phyloP scores from a whole-genome alignment of 768 basidiomycete species.

The Amanita subjunquillea region DNA sequence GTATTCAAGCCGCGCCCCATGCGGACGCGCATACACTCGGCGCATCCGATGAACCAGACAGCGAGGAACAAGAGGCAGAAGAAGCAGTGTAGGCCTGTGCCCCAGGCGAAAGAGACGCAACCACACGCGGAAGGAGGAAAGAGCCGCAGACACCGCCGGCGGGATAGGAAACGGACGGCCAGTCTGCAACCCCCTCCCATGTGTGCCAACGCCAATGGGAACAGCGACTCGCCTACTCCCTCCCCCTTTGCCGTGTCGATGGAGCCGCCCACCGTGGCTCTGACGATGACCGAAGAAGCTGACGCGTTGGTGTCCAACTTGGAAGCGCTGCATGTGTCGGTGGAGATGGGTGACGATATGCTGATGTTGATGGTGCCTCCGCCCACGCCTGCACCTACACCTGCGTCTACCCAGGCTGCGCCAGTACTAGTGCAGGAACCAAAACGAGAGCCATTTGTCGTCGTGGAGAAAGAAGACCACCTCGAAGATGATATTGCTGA shows the following conservation, averaged over 20 bases:
- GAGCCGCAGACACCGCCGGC: conserved; percentile 6
- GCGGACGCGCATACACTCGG: conserved; percentile 27
- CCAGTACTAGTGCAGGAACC: neutral
- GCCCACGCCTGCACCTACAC: neutral
- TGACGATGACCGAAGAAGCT: conserved; percentile 6
- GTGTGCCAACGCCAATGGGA: too few relatives aligned
- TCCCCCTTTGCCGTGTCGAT: neutral
- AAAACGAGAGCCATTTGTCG: neutral
- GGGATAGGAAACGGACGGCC: conserved; percentile 7
- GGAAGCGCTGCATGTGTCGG: conserved; percentile 22
- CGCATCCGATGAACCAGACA: conserved; percentile 13
- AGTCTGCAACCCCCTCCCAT: neutral
- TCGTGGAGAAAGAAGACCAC: neutral
- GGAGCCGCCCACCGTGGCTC: neutral
- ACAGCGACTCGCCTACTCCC: neutral
- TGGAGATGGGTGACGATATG: conserved; percentile 7
- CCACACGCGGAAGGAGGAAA: conserved; percentile 8
- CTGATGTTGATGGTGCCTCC: conserved; percentile 9
- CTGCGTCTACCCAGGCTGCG: neutral
- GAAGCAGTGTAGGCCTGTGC: conserved; percentile 27
- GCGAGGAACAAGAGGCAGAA: conserved; percentile 28
- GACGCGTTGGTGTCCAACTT: conserved; percentile 20
- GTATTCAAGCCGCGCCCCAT: conserved; percentile 69
- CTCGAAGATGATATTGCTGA: conserved; percentile 11
- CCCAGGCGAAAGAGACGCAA: conserved; percentile 33